These are phyloP conservation scores for Brasilioporus rufonigricans DNA, from an alignment of 768 basidiomycete species.

Conservation along the genomic window DNA sequence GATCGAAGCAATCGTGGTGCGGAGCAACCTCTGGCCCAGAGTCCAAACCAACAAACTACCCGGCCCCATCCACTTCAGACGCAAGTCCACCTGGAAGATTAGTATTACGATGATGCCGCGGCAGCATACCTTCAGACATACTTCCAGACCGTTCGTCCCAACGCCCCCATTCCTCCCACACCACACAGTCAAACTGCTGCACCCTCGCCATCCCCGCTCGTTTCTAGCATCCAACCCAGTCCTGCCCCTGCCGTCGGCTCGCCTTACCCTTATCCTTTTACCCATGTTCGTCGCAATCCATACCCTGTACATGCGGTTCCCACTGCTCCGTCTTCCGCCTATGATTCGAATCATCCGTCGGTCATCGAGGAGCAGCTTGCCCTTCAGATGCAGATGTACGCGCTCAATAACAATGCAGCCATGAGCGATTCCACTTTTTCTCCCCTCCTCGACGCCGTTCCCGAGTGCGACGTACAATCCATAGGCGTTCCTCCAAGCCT, in stretches of 20 bases:
- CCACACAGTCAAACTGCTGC: conserved; percentile 74
- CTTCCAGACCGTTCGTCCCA: conserved; percentile 59
- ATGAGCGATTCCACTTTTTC: conserved; percentile 80
- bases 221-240: too few relatives aligned
- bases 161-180: conserved; percentile 77
- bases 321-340: conserved; percentile 40
- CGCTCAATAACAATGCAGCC: conserved; percentile 73
- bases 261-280: too few relatives aligned
- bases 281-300: conserved; percentile 60
- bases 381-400: conserved; percentile 76
- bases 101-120: conserved; percentile 59
- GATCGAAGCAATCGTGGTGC: conserved; percentile 18
- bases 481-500: conserved; percentile 69
- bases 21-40: conserved; percentile 22
- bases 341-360: conserved; percentile 43
- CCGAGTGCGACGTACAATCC: conserved; percentile 62
- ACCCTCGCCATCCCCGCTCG: conserved; percentile 66
- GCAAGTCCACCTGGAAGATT: conserved; percentile 55
- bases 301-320: conserved; percentile 39
- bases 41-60: conserved; percentile 15
- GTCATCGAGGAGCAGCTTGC: conserved; percentile 69
- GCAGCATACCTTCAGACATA: conserved; percentile 60
- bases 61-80: conserved; percentile 39
- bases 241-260: too few relatives aligned
- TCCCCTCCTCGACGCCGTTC: conserved; percentile 72